Evolutionary conservation across 495 filamentous ascomycete genomes (phyloP).

Genomic region (Xylaria nigripes): DNA sequence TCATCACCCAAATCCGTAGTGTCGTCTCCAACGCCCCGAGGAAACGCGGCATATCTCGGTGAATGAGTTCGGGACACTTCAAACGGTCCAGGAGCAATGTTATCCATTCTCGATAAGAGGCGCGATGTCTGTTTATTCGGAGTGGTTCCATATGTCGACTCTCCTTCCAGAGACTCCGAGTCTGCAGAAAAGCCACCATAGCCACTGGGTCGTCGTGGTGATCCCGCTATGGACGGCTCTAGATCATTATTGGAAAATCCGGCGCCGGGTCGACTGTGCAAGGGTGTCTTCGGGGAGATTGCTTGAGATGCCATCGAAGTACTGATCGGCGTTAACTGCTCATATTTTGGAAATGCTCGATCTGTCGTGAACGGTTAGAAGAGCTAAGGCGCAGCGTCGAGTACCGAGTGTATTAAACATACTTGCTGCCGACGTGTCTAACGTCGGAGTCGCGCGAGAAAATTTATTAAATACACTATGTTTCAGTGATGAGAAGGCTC

Average conservation of each 20-base stretch:
- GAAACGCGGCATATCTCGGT: slow-evolving; percentile 15
- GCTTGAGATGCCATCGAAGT: slow-evolving; percentile 48
- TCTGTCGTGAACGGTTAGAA: slow-evolving; percentile 43
- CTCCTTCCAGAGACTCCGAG: slow-evolving; percentile 45
- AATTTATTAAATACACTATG: slow-evolving; percentile 33
- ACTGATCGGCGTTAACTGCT: slow-evolving; percentile 55
- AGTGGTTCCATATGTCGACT: slow-evolving; percentile 25
- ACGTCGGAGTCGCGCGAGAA: slow-evolving; percentile 36
- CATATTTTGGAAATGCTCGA: slow-evolving; percentile 49
- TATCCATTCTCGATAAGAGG: slow-evolving; percentile 53
- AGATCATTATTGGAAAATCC: slow-evolving; percentile 30
- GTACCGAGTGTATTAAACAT: slow-evolving; percentile 22
- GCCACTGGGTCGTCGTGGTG: slow-evolving; percentile 30
- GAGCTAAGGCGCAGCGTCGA: not conserved
- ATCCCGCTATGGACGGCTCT: slow-evolving; percentile 28
- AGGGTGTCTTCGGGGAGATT: slow-evolving; percentile 48
- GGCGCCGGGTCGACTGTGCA: slow-evolving; percentile 29
- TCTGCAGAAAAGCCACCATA: slow-evolving; percentile 36
- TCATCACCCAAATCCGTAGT: slow-evolving; percentile 19
- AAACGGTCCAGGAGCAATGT: slow-evolving; percentile 60
- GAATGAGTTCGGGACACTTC: slow-evolving; percentile 31
- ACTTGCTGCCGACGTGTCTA: slow-evolving; percentile 53
- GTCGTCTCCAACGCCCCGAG: slow-evolving; percentile 14
- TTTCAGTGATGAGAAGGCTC: slow-evolving; percentile 20
- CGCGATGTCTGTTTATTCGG: slow-evolving; percentile 41